These are phyloP conservation scores for Phialophora expanda DNA, from an alignment of 2,329 filamentous ascomycete species.

Conservation along the genomic window DNA sequence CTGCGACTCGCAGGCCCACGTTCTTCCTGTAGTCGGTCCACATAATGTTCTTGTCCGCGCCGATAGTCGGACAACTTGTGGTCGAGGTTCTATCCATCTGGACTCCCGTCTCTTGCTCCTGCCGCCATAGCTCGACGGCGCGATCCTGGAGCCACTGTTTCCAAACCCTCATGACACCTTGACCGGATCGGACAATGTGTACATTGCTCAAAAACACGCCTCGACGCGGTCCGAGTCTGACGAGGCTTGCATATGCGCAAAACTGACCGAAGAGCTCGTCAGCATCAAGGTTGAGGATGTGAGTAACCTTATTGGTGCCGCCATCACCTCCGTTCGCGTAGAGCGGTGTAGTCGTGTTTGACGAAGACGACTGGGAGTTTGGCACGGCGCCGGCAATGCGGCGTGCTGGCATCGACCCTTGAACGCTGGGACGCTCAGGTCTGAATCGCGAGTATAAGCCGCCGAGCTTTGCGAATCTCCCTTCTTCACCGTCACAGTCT, in stretches of 20 bases:
- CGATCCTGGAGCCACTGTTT: slow-evolving; percentile 69
- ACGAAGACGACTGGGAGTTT: slow-evolving; percentile 55
- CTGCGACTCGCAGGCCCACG: slow-evolving; percentile 71
- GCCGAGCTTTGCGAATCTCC: slow-evolving; percentile 56
- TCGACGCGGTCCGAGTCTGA: slow-evolving; percentile 66
- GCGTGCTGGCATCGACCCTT: slow-evolving; percentile 35
- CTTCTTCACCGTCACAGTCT: slow-evolving; percentile 42
- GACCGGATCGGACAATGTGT: slow-evolving; percentile 63
- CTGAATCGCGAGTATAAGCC: slow-evolving; percentile 73
- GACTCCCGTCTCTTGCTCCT: slow-evolving; percentile 39
- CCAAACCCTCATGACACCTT: slow-evolving; percentile 70
- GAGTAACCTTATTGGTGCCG: slow-evolving; percentile 54
- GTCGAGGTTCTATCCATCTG: slow-evolving; percentile 31
- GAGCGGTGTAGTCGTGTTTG: slow-evolving; percentile 46
- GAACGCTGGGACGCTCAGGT: slow-evolving; percentile 62
- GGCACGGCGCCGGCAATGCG: slow-evolving; percentile 44
- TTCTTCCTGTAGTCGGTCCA: slow-evolving; percentile 70
- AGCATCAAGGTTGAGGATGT: slow-evolving; percentile 69
- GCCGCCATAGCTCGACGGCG: slow-evolving; percentile 36
- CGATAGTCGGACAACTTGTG: slow-evolving; percentile 26
- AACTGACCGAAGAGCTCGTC: slow-evolving; percentile 77
- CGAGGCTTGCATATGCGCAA: slow-evolving; percentile 69
- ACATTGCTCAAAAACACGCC: slow-evolving; percentile 69
- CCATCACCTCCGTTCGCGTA: slow-evolving; percentile 39
- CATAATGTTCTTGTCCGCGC: slow-evolving; percentile 57